A percentile compares a stretch with the other conserved stretches of the same genome.
These are phyloP conservation scores for Lolium rigidum DNA, from an alignment of 176 grass and related monocot genomes.

Conservation along the genomic window DNA sequence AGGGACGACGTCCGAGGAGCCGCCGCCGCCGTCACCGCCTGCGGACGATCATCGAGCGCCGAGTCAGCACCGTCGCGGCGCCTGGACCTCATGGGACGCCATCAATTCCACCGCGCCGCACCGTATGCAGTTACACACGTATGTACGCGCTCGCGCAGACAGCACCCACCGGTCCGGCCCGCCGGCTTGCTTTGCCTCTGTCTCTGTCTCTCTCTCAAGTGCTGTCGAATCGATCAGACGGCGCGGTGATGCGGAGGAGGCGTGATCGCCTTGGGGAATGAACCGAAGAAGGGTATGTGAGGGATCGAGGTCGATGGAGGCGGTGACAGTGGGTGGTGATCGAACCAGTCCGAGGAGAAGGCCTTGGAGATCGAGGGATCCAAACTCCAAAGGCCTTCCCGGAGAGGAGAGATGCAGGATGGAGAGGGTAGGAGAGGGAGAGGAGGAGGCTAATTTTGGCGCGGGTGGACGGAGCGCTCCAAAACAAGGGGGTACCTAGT, in stretches of 20 bases:
- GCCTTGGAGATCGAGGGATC: constrained; percentile 56
- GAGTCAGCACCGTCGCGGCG: constrained; percentile 40
- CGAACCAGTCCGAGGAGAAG: constrained; percentile 33
- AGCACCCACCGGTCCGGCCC: not conserved
- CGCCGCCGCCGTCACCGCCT: constrained; percentile 36
- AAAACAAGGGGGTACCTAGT: constrained; percentile 10
- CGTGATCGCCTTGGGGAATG: not conserved
- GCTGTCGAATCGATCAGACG: not conserved
- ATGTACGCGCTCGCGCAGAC: not conserved
- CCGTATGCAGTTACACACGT: not conserved
- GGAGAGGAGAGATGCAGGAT: constrained; percentile 39
- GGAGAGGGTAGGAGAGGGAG: constrained; percentile 45
- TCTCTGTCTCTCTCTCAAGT: not conserved
- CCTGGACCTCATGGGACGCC: constrained; percentile 39
- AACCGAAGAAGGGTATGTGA: not conserved
- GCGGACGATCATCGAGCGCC: constrained; percentile 31
- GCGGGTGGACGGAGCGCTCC: constrained; percentile 14
- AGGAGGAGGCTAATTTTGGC: constrained; percentile 50
- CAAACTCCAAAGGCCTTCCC: constrained; percentile 59
- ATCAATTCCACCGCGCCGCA: not conserved
- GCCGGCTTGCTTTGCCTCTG: not conserved
- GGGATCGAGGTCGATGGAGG: not conserved
- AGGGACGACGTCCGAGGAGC: constrained; percentile 27
- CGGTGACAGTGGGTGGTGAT: not conserved
- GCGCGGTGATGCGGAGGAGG: not conserved